Percentiles rank a stretch among this genome's conserved stretches.
Evolutionary conservation across 441 rosid species (phyloP).

Genomic region (Aleurites moluccanus): DNA sequence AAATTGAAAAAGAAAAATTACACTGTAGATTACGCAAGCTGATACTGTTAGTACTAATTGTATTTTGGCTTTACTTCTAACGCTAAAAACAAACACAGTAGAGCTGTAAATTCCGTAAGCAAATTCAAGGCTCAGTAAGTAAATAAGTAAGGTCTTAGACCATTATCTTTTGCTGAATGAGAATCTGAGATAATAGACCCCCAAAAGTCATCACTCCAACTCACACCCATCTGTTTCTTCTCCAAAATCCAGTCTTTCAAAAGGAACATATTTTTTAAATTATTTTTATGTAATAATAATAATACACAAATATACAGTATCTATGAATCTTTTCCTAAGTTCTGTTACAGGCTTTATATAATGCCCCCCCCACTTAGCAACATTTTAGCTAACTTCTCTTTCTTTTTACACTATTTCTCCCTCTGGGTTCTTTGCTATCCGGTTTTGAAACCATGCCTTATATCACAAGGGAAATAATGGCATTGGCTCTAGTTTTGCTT

Average conservation of each 20-base stretch:
- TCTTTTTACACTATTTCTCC: conserved; percentile 13
- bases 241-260: conserved; percentile 11
- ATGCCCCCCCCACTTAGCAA: conserved; percentile 23
- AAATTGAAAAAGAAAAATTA: neutral
- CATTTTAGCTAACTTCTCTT: conserved; percentile 18
- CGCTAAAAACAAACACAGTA: conserved; percentile 18
- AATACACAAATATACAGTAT: neutral
- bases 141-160: no score
- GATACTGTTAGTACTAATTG: neutral
- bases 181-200: neutral
- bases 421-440: conserved; percentile 27
- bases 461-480: conserved; percentile 36
- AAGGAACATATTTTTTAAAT: neutral
- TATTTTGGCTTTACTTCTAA: conserved; percentile 22
- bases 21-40: neutral
- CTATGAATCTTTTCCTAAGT: neutral
- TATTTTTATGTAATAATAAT: neutral
- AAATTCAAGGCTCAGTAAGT: conserved; percentile 1
- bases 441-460: conserved; percentile 29
- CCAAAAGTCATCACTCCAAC: conserved; percentile 26
- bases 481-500: conserved; percentile 45
- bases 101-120: conserved; percentile 23
- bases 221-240: conserved; percentile 30
- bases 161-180: conserved; percentile 32
- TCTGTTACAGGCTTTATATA: conserved; percentile 27